Evolutionary conservation across 2,329 filamentous ascomycete genomes (phyloP), one percentile per base, ranked within the genome.

Genomic region (Fusarium camptoceras): DNA sequence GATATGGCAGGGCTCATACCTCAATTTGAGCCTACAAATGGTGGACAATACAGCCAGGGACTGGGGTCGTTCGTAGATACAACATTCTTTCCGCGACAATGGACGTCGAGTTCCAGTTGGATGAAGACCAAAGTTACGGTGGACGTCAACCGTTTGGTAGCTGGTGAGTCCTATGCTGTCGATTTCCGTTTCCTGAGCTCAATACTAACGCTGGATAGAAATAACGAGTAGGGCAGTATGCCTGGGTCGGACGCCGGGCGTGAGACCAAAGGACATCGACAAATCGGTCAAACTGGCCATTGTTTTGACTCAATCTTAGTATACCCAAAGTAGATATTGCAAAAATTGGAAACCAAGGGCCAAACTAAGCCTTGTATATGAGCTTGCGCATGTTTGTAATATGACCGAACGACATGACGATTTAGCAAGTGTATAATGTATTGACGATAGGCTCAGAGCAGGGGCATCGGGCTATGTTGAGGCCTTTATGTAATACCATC

Each of bases 231-330:
- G 62, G 16, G 77, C 80, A 18, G 77, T 83, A 9, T 83, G 81
- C 42, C 66, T 83, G 10, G 82, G 81, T 11, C 75, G 80, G 8
- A 76, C 76, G 3, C 81, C 82, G 1, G 82, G 80, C 1, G 62
- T 83, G 12, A 77, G 81, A 9, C 79, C 79, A 1, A 79, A 75
- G 41, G 81, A 83, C 44, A 69, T 83, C 2, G 70, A 81, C 50
- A 68, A 51, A 18, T 78, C 80, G 11, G 70, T 75, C n/a, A 73
- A 55, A 28, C 54, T 55, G 11, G 59, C 73, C 5, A 74, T 75
- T 11, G 47, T 66, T 24, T 68, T 71, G 44, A 55, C 53, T 24
- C 50, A 64, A 16, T 48, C 54, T 44, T 46, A 43, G 24, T 5
- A 3, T 53, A 37, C 18, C 34, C 25, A 6, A 2, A 27, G 31